Base-by-base conservation (phyloP, 2,329 filamentous ascomycete species). In the Clonostachys rosea region DNA sequence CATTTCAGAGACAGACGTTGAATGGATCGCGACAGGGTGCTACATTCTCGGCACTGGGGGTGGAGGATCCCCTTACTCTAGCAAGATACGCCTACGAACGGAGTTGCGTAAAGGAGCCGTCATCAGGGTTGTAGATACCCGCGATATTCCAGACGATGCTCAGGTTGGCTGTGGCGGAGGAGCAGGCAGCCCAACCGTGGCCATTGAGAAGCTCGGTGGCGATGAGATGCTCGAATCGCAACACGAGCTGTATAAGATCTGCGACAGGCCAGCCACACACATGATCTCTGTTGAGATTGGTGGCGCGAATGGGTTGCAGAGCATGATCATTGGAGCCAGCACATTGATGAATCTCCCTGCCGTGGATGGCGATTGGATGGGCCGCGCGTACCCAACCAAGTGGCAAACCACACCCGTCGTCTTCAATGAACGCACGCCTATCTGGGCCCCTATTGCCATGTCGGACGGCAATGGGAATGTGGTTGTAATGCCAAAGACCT, bases 281-380 rank as follows among this genome's bases (percentile, higher is more conserved):
- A 76, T 85, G 50, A 79, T 86, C 50, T 73, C 79, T 2, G 60
- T 85, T 11, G 83, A 87, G 55, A 83, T 87, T 46, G 84, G 84
- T n/a, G 83, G 84, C 7, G 75, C 74, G 5, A 87, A 87, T 52
- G 82, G 83, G 1, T 65, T 85, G 9, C 74, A 81, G 52, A 74
- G 76, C 9, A 66, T 84, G 62, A 69, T 81, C 5, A 61, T 83
- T 5, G 79, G 79, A 6, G 75, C 76, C 0, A 75, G 72, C 45
- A 65, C 66, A 2, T 72, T 76, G 50, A 75, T 82, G 59, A 62
- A 77, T 47, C 51, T 77, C 1, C 75, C 76, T 0, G 68, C 68
- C 3, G 69, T 80, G 5, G 77, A 80, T 47, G 76, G 71, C 13
- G 77, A 79, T 57, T 78, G 73, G 73, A 79, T 80, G 76, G 77